These are phyloP conservation scores for Wolfiporia cocos DNA, from an alignment of 1,284 basidiomycete genomes.

Conservation along the genomic window DNA sequence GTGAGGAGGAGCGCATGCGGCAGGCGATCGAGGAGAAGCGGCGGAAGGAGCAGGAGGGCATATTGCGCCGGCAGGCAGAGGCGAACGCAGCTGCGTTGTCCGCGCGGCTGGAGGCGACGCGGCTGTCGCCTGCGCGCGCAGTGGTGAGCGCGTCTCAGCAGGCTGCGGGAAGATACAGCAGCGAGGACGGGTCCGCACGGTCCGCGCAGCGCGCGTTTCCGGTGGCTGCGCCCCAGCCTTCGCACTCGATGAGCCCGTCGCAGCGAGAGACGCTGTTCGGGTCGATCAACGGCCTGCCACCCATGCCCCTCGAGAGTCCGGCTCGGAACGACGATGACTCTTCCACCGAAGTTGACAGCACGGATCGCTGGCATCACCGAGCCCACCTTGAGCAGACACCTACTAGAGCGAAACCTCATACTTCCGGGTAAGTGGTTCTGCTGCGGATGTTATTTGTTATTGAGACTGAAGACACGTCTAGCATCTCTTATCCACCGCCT, in stretches of 20 bases:
- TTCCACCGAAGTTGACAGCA: constrained; percentile 23
- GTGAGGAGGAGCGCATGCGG: constrained; percentile 19
- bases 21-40: constrained; percentile 25
- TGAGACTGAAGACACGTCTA: constrained; percentile 7
- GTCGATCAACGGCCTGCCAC: constrained; percentile 21
- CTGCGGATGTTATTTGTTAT: constrained; percentile 14
- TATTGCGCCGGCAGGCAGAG: constrained; percentile 41
- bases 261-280: constrained; percentile 20
- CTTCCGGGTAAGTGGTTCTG: constrained; percentile 18
- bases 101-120: constrained; percentile 20
- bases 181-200: constrained; percentile 6
- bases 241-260: constrained; percentile 15
- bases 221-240: constrained; percentile 23
- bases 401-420: constrained; percentile 13
- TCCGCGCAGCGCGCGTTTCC: constrained; percentile 8
- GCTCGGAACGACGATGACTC: constrained; percentile 30
- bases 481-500: constrained; percentile 29
- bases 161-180: neutral
- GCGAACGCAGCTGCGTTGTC: constrained; percentile 30
- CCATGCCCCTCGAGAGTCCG: constrained; percentile 41
- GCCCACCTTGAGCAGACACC: constrained; percentile 18
- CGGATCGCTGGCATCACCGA: constrained; percentile 9
- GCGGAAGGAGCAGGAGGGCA: constrained; percentile 39
- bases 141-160: constrained; percentile 12
- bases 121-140: constrained; percentile 13